Conservation (phyloP, 1,284 basidiomycete species). For the Volvariella surrecta region DNA sequence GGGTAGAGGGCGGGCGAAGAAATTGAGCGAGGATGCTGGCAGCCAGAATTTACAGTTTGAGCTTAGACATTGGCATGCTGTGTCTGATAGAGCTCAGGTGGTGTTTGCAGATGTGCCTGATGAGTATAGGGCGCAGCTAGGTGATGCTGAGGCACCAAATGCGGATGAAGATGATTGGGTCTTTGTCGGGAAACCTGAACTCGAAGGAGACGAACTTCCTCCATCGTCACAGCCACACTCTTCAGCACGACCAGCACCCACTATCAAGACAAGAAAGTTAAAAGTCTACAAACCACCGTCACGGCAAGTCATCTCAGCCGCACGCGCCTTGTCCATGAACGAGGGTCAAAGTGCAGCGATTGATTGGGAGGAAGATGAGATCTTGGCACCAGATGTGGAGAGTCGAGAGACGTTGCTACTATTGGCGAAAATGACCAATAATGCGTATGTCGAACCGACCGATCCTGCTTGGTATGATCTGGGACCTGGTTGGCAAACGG, state of each 20-base stretch:
- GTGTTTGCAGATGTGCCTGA: conserved; percentile 47
- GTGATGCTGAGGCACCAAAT: background rate
- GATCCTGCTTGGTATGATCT: conserved; percentile 76
- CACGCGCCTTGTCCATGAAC: conserved; percentile 40
- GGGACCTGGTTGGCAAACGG: conserved; percentile 53
- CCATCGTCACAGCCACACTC: too few relatives aligned
- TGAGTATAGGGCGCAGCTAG: background rate
- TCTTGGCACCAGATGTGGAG: conserved; percentile 64
- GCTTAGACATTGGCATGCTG: conserved; percentile 59
- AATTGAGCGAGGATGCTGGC: too few relatives aligned
- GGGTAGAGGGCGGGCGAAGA: too few relatives aligned
- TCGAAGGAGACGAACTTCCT: too few relatives aligned
- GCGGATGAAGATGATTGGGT: background rate
- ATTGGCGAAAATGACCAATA: conserved; percentile 92
- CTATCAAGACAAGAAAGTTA: conserved; percentile 11
- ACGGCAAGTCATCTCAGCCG: conserved; percentile 37
- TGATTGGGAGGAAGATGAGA: conserved; percentile 56
- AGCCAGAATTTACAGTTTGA: conserved; percentile 46
- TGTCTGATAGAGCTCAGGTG: conserved; percentile 44
- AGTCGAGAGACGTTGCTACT: conserved; percentile 71
- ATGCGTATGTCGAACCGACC: conserved; percentile 70
- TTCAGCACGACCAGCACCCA: background rate
- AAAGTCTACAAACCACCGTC: conserved; percentile 43
- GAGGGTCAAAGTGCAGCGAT: conserved; percentile 32
- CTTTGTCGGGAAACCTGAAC: background rate